A percentile compares a stretch with the other conserved stretches of the same genome.
phyloP scores from a whole-genome alignment of 257 asterid genomes.

The Pogostemon cablin region DNA sequence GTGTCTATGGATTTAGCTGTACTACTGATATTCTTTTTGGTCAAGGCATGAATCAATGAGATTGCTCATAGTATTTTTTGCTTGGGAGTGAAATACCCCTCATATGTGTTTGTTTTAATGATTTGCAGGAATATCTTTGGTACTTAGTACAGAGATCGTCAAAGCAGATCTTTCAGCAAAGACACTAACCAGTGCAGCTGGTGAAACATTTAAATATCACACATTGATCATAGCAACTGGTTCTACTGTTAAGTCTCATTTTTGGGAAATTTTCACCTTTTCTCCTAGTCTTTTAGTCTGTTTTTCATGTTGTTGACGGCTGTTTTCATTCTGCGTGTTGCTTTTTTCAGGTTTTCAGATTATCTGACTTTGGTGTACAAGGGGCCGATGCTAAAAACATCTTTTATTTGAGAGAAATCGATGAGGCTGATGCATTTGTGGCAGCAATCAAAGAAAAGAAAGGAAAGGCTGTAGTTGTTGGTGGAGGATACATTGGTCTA shows the following conservation, averaged over 20 bases:
- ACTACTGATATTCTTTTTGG: background rate
- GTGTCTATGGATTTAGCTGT: background rate
- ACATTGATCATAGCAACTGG: slow-evolving; percentile 83
- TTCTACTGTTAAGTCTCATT: slow-evolving; percentile 52
- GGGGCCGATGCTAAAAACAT: slow-evolving; percentile 83
- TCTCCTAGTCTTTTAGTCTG: background rate
- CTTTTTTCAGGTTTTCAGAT: slow-evolving; percentile 54
- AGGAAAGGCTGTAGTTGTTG: slow-evolving; percentile 80
- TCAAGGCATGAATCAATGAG: background rate
- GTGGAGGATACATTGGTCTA: slow-evolving; percentile 91
- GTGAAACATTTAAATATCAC: slow-evolving; percentile 60
- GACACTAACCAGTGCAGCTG: slow-evolving; percentile 64
- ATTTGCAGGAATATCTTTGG: slow-evolving; percentile 53
- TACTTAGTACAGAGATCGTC: slow-evolving; percentile 76
- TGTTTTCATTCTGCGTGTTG: slow-evolving; percentile 22
- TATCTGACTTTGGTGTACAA: slow-evolving; percentile 77
- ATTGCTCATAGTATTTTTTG: background rate
- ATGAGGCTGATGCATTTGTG: slow-evolving; percentile 79
- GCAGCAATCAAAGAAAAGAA: slow-evolving; percentile 70
- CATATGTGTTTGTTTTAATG: slow-evolving; percentile 28
- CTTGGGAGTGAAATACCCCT: slow-evolving; percentile 9
- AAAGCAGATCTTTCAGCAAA: slow-evolving; percentile 76
- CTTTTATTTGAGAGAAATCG: slow-evolving; percentile 74
- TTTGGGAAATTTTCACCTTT: background rate
- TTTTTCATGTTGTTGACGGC: slow-evolving; percentile 10